A percentile compares a stretch with the other conserved stretches of the same genome.
phyloP scores from a whole-genome alignment of 495 filamentous ascomycete species.

The Aspergillus nanangensis region DNA sequence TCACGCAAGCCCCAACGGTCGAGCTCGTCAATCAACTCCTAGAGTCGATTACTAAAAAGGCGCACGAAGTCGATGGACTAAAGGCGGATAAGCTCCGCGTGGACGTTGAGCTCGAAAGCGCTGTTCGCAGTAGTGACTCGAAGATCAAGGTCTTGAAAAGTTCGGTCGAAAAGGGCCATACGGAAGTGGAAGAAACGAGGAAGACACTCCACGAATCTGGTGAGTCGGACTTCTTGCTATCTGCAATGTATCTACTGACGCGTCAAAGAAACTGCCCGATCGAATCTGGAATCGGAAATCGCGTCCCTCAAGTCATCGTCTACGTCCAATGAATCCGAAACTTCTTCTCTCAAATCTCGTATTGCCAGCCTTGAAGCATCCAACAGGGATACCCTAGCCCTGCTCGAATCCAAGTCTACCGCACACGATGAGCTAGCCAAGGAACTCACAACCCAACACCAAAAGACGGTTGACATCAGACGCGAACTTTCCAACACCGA shows the following conservation, averaged over 20 bases:
- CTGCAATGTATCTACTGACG: conserved; percentile 14
- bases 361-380: conserved; percentile 83
- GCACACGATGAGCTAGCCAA: conserved; percentile 82
- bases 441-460: conserved; percentile 81
- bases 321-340: conserved; percentile 70
- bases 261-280: conserved; percentile 53
- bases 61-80: conserved; percentile 72
- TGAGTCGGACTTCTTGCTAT: conserved; percentile 27
- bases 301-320: conserved; percentile 71
- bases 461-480: conserved; percentile 77
- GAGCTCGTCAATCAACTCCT: conserved; percentile 72
- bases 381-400: conserved; percentile 80
- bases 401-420: conserved; percentile 82
- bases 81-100: conserved; percentile 78
- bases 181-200: conserved; percentile 72
- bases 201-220: conserved; percentile 78
- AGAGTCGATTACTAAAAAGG: conserved; percentile 62
- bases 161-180: conserved; percentile 73
- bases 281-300: conserved; percentile 76
- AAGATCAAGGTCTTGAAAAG: conserved; percentile 75
- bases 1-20: conserved; percentile 68
- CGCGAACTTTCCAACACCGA: conserved; percentile 76
- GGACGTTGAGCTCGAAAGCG: conserved; percentile 90
- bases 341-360: conserved; percentile 68
- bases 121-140: conserved; percentile 73